Evolutionary conservation across 1,284 basidiomycete genomes (phyloP).

Genomic region (Spongiforma sp.): DNA sequence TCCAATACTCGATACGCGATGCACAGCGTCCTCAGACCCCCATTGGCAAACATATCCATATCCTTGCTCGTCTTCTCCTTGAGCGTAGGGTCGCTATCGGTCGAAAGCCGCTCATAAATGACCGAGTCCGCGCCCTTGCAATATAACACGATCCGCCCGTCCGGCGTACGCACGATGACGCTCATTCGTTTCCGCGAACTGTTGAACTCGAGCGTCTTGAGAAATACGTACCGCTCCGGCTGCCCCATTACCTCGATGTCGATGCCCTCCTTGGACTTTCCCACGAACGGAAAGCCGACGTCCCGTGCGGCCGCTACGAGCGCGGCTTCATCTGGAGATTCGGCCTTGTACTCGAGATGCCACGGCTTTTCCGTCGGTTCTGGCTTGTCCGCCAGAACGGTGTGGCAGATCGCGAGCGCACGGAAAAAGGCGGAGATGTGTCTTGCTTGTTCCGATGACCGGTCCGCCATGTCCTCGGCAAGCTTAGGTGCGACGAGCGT

Average conservation of each 20-base stretch:
- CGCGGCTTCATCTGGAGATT: slow-evolving; percentile 95
- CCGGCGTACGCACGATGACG: slow-evolving; percentile 83
- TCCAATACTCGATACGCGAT: slow-evolving; percentile 82
- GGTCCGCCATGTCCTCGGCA: slow-evolving; percentile 76
- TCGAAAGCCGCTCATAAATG: slow-evolving; percentile 84
- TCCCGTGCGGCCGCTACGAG: slow-evolving; percentile 92
- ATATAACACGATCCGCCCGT: slow-evolving; percentile 84
- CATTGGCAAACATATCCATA: slow-evolving; percentile 94
- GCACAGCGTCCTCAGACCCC: slow-evolving; percentile 90
- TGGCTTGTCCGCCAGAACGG: slow-evolving; percentile 82
- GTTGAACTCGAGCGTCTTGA: slow-evolving; percentile 93
- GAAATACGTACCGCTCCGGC: slow-evolving; percentile 78
- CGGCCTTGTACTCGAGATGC: slow-evolving; percentile 90
- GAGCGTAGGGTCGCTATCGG: slow-evolving; percentile 74
- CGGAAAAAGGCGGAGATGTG: slow-evolving; percentile 89
- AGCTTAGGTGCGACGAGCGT: slow-evolving; percentile 90
- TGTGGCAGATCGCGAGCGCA: slow-evolving; percentile 91
- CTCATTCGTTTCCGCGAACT: slow-evolving; percentile 95
- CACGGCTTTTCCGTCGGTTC: slow-evolving; percentile 69
- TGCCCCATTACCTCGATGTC: slow-evolving; percentile 95
- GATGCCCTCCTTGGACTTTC: slow-evolving; percentile 74
- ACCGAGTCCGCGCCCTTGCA: slow-evolving; percentile 98
- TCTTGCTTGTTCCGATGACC: slow-evolving; percentile 62
- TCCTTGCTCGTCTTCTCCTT: slow-evolving; percentile 84
- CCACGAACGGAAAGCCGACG: slow-evolving; percentile 91